Evolutionary conservation across 1,139 yeast genomes (phyloP), one percentile per base, ranked within the genome.

Genomic region (Hyphopichia khmerensis): DNA sequence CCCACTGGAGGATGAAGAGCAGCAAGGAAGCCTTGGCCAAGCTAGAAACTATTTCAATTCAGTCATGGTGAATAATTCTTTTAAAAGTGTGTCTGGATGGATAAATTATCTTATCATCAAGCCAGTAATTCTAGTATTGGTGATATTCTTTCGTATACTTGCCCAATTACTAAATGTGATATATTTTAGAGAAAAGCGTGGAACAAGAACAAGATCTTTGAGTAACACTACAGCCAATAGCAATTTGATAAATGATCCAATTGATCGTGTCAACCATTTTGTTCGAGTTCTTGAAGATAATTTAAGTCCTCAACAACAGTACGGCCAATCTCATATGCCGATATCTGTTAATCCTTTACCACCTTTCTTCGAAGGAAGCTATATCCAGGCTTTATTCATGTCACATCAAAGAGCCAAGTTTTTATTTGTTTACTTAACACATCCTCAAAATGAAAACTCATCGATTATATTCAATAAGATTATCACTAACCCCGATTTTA

Each of bases 341-440:
- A 27, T 24, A 21, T 4, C 21, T 35, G 13, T 32, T 43, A 14
- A 34, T 30, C 17, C 40, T 8, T 53, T 72, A 40, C 78, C 77
- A 1, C 73, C 76, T 9, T 84, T 86, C 51, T 77, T 75, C 48
- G 81, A 82, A 54, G 91, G 93, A 11, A 84, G 95, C 38, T 87
- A 87, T 59, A 78, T 90, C 1, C 83, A 84, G 49, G 95, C 95
- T 1, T 66, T 86, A 42, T 82, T 75, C 53, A 68, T 74, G 60
- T 86, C 93, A 15, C 85, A 86, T 45, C 68, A 75, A 35, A 75
- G 86, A 41, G 83, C 84, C 33, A 77, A 82, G 56, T 88, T 88
- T 68, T 70, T 91, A 40, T 69, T 87, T 43, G 80, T 91, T 1
- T 83, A 87, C 50, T 64, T 93, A 44, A 87, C 89, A 44, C 85